These are phyloP conservation scores for Sarcodon aspratus DNA, from an alignment of 768 basidiomycete species.

Conservation along the genomic window DNA sequence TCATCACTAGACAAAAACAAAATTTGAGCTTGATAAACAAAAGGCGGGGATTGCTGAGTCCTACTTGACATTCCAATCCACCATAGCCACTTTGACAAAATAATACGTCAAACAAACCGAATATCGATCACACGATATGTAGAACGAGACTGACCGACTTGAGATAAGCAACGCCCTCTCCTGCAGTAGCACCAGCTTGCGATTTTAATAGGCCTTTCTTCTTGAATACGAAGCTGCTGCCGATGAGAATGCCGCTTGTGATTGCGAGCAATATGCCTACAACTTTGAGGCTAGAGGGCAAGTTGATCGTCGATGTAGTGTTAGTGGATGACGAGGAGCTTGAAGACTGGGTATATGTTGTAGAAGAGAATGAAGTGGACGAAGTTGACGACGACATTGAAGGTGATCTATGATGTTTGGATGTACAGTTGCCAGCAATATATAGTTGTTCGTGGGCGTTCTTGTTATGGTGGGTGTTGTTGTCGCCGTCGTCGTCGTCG, in stretches of 20 bases:
- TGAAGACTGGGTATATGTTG: too few relatives aligned
- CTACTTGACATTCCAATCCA: slow-evolving; percentile 87
- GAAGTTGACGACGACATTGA: too few relatives aligned
- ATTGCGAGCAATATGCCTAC: slow-evolving; percentile 73
- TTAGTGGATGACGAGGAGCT: too few relatives aligned
- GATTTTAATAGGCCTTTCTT: slow-evolving; percentile 84
- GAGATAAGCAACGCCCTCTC: slow-evolving; percentile 89
- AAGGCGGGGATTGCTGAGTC: slow-evolving; percentile 13
- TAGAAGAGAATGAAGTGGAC: too few relatives aligned
- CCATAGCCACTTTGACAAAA: slow-evolving; percentile 51
- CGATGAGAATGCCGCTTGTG: slow-evolving; percentile 78
- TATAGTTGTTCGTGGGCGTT: too few relatives aligned
- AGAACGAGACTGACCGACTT: slow-evolving; percentile 58
- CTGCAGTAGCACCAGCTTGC: slow-evolving; percentile 69
- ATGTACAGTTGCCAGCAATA: too few relatives aligned
- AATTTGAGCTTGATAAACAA: not conserved
- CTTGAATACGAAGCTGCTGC: slow-evolving; percentile 92
- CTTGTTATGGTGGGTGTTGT: too few relatives aligned
- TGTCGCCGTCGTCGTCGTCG: too few relatives aligned
- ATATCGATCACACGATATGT: not conserved
- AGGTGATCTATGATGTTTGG: too few relatives aligned
- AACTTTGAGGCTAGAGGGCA: slow-evolving; percentile 27
- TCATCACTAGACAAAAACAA: slow-evolving; percentile 56
- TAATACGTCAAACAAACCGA: not conserved
- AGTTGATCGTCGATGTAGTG: too few relatives aligned